Evolutionary conservation across 2,329 filamentous ascomycete species (phyloP), one percentile per base, ranked within the genome.

Genomic region (Purpureocillium lavendulum): DNA sequence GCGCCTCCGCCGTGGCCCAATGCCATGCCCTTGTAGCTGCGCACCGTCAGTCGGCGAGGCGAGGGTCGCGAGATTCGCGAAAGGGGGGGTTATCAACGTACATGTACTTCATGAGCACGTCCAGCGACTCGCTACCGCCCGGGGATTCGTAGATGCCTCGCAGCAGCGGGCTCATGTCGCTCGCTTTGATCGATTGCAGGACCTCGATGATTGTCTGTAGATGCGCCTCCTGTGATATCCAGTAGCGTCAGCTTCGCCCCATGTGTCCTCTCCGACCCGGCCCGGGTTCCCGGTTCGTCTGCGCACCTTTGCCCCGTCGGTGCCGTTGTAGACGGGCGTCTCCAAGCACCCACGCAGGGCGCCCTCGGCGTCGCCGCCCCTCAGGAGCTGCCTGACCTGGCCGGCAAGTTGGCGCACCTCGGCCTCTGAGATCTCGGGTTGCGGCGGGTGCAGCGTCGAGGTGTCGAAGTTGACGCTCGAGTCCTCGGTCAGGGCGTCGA

Each of bases 101-200:
- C 80, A 96, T 71, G 66, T 96, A 98, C 70, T 98, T 98, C 86
- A 95, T 95, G 61, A 98, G 69, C 38, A 90, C 87, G 62, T 98
- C 92, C 50, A 94, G 69, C 45, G 85, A 75, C 65, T 97, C 92
- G 45, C 78, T 79, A 21, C 92, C 92, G 45, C 85, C 85, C 37
- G 84, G 78, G 10, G 82, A 80, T 43, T 69, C 70, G 66, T 92
- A 88, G 55, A 97, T 84, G 42, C 81, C 77, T 64, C 82, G 80
- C 50, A 98, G 70, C 55, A 97, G 80, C 12, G 87, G 84, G 47
- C 82, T 87, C 86, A 97, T 97, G 53, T 98, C 92, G 52, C 85
- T 85, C 57, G 92, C 88, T 61, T 94, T 89, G 66, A 97, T 97
- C 15, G 87, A 92, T 64, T 95, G 89, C 49, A 98, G 71, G 42